Conservation (phyloP, 208 protist genomes). For the Trypanosoma scelopori region DNA sequence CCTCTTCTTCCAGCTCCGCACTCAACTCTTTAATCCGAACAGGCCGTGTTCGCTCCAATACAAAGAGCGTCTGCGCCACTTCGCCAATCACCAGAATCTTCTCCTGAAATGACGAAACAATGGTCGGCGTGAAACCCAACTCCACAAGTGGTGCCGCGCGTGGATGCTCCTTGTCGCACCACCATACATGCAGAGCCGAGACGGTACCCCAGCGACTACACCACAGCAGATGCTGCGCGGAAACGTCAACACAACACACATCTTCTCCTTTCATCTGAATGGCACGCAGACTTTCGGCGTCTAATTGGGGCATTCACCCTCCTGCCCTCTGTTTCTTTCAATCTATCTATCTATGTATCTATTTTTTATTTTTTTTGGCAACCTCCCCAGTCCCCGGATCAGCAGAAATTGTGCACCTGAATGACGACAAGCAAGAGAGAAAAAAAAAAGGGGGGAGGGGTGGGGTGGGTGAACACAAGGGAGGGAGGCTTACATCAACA, state of each 20-base stretch:
- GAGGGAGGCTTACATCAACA: too few relatives aligned
- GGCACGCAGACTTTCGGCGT: conserved; percentile 1
- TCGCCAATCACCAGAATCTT: conserved; percentile 29
- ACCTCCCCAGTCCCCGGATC: too few relatives aligned
- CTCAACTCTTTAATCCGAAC: not conserved
- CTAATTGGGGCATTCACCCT: conserved; percentile 2
- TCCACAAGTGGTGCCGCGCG: conserved; percentile 6
- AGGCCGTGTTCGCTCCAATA: not conserved
- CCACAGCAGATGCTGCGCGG: conserved; percentile 23
- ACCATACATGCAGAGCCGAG: conserved; percentile 15
- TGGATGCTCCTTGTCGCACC: conserved; percentile 4
- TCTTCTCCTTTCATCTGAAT: not conserved
- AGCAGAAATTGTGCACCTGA: not conserved
- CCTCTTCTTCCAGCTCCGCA: not conserved
- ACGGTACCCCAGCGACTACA: conserved; percentile 3
- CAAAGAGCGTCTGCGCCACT: conserved; percentile 18
- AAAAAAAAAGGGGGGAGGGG: too few relatives aligned
- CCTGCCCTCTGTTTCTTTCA: not conserved
- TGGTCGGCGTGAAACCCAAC: conserved; percentile 22
- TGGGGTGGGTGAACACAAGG: too few relatives aligned
- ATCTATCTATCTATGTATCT: too few relatives aligned
- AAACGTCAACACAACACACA: conserved; percentile 27
- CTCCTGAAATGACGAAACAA: conserved; percentile 22
- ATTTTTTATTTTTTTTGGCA: too few relatives aligned
- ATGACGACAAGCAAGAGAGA: not conserved